phyloP scores from a whole-genome alignment of 371 early-diverging fungal genomes.

The Parasitella parasitica region DNA sequence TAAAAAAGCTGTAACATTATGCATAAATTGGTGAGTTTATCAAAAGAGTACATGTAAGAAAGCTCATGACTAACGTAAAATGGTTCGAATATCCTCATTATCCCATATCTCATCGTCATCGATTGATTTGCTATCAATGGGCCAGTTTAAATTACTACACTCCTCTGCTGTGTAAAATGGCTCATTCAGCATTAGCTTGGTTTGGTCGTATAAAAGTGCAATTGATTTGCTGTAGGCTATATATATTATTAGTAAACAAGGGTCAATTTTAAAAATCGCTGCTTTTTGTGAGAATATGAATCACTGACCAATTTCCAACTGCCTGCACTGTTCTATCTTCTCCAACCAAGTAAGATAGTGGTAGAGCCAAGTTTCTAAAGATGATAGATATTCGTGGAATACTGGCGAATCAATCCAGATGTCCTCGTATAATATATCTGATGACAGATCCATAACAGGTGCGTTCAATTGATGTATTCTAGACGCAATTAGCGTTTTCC shows the following conservation, averaged over 20 bases:
- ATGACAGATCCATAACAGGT: constrained; percentile 13
- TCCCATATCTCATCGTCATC: constrained; percentile 12
- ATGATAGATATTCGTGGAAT: constrained; percentile 28
- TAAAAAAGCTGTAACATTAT: constrained; percentile 4
- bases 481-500: constrained; percentile 10
- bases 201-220: constrained; percentile 15
- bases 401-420: constrained; percentile 37
- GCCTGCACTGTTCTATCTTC: constrained; percentile 32
- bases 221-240: constrained; percentile 28
- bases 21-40: not conserved
- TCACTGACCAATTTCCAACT: constrained; percentile 28
- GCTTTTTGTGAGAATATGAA: not conserved
- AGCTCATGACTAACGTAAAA: constrained; percentile 7
- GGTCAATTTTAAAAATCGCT: not conserved
- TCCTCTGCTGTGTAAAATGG: constrained; percentile 21
- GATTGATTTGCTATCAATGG: constrained; percentile 2
- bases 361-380: constrained; percentile 23
- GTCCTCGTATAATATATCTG: constrained; percentile 28
- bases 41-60: not conserved
- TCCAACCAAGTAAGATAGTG: constrained; percentile 29
- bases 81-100: constrained; percentile 11
- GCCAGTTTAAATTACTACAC: constrained; percentile 13
- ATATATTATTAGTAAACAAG: no score
- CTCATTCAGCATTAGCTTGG: constrained; percentile 17
- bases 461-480: not conserved